These are phyloP conservation scores for Elymus sibiricus DNA, from an alignment of 176 grass and related monocot genomes.

Conservation along the genomic window DNA sequence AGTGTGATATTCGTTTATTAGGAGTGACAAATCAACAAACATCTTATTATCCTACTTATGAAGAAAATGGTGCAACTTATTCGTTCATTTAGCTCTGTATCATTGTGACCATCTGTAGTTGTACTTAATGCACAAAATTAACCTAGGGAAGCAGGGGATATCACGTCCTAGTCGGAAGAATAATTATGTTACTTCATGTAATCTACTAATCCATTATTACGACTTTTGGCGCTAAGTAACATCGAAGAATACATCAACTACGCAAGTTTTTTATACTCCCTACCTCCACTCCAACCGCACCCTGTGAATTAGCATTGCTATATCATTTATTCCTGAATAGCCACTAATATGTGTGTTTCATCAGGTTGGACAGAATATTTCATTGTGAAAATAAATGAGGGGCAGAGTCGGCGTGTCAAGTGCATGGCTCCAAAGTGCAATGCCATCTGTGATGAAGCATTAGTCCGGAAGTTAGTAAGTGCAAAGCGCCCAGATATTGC, in stretches of 20 bases:
- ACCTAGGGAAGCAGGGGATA: background rate
- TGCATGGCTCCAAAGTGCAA: slow-evolving; percentile 82
- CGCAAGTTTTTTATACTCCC: background rate
- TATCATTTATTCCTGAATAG: slow-evolving; percentile 2
- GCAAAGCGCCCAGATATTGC: slow-evolving; percentile 57
- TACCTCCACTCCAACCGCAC: background rate
- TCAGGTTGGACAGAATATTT: slow-evolving; percentile 87
- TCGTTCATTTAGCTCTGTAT: background rate
- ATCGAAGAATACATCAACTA: background rate
- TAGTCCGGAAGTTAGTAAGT: slow-evolving; percentile 67
- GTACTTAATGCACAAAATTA: background rate
- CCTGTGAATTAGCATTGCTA: background rate
- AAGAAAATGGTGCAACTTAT: background rate
- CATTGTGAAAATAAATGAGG: slow-evolving; percentile 87
- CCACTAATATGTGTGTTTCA: slow-evolving; percentile 25
- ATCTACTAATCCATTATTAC: background rate
- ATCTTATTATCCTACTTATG: background rate
- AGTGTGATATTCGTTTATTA: background rate
- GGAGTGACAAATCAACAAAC: background rate
- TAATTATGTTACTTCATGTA: background rate
- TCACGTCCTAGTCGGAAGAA: background rate
- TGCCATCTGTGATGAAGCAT: slow-evolving; percentile 68
- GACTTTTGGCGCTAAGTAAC: background rate
- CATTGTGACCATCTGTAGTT: background rate
- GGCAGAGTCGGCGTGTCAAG: slow-evolving; percentile 66